phyloP scores from a whole-genome alignment of 768 basidiomycete genomes.

The Paxillus ammoniavirescens region DNA sequence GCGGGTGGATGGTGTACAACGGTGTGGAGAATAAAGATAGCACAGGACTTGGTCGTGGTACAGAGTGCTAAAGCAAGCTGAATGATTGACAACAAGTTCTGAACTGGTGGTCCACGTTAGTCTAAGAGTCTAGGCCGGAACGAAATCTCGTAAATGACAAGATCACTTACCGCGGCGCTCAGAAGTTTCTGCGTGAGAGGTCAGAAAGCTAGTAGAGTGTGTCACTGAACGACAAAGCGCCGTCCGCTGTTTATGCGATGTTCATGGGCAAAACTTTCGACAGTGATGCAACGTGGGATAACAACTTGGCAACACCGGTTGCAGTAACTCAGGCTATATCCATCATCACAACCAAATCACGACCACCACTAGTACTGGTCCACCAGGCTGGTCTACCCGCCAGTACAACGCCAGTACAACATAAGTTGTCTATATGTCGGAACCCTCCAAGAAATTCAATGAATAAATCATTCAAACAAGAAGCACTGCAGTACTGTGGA shows the following conservation, averaged over 20 bases:
- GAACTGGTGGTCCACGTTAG: constrained; percentile 3
- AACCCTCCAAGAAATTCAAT: too few relatives aligned
- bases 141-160: neutral
- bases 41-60: constrained; percentile 7
- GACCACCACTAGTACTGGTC: too few relatives aligned
- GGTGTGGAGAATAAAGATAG: constrained; percentile 14
- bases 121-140: neutral
- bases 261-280: constrained; percentile 13
- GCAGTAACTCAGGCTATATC: too few relatives aligned
- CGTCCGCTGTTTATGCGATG: neutral
- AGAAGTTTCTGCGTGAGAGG: constrained; percentile 1
- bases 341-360: too few relatives aligned
- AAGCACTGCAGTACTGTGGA: too few relatives aligned
- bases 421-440: too few relatives aligned
- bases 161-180: constrained; percentile 15
- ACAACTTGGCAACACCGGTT: neutral
- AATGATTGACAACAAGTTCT: neutral
- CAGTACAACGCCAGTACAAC: too few relatives aligned
- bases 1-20: constrained; percentile 7
- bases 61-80: constrained; percentile 2
- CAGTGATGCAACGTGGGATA: constrained; percentile 19
- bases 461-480: too few relatives aligned
- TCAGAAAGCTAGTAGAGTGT: neutral
- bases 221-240: constrained; percentile 3
- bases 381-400: too few relatives aligned